phyloP scores from a whole-genome alignment of 2,329 filamentous ascomycete genomes.

The Phyllosticta citriasiana region DNA sequence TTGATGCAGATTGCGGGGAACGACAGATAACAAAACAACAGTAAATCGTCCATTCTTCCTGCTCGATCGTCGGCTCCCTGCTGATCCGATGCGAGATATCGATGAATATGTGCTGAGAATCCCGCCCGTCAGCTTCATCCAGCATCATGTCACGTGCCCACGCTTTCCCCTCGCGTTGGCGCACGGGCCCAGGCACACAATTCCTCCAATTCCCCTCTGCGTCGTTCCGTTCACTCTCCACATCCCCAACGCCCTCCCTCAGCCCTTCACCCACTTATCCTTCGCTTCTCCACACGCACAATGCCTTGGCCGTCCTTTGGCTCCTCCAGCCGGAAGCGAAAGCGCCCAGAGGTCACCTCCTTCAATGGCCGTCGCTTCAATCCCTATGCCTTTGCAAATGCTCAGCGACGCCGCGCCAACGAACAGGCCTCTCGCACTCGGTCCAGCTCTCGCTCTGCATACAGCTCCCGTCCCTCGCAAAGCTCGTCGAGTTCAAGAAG shows the following conservation, averaged over 20 bases:
- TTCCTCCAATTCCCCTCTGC: not conserved
- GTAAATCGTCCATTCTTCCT: too few relatives aligned
- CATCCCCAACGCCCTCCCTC: too few relatives aligned
- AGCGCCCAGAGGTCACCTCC: not conserved
- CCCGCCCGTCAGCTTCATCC: too few relatives aligned
- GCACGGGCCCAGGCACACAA: not conserved
- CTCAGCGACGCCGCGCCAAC: not conserved
- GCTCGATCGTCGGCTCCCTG: too few relatives aligned
- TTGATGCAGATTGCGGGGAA: not conserved
- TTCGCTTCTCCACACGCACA: not conserved
- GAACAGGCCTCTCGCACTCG: not conserved
- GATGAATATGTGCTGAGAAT: too few relatives aligned
- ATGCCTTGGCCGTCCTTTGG: not conserved
- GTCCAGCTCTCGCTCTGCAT: not conserved
- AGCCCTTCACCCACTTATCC: too few relatives aligned
- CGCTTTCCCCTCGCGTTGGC: not conserved
- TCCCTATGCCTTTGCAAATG: not conserved
- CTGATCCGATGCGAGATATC: too few relatives aligned
- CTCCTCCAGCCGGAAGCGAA: not conserved
- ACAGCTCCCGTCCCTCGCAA: not conserved
- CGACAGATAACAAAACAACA: too few relatives aligned
- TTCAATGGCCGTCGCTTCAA: not conserved
- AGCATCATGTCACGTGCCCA: not conserved
- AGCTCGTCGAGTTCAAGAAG: not conserved
- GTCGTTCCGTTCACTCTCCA: not conserved